Conservation (phyloP, 495 filamentous ascomycete genomes). For the Daldinia decipiens region DNA sequence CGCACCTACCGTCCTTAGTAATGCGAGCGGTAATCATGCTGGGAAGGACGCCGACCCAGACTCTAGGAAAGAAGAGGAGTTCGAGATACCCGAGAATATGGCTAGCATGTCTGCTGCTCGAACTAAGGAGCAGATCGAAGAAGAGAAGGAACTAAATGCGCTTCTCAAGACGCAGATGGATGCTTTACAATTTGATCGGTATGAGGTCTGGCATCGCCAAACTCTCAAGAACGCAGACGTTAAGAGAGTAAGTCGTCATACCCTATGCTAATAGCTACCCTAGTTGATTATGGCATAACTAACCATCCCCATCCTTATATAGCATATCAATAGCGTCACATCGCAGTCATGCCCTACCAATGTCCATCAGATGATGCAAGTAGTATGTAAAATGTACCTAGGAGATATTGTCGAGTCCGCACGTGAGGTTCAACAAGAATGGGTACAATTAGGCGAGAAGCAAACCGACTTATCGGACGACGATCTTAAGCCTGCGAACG, state of each 20-base stretch:
- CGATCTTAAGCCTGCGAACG: constrained; percentile 42
- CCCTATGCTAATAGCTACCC: not conserved
- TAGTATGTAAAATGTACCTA: constrained; percentile 84
- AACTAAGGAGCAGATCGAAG: constrained; percentile 72
- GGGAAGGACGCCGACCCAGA: constrained; percentile 61
- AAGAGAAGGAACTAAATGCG: constrained; percentile 69
- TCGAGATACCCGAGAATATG: constrained; percentile 70
- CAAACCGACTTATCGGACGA: constrained; percentile 55
- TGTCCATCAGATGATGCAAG: constrained; percentile 81
- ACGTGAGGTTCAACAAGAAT: constrained; percentile 80
- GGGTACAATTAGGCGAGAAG: constrained; percentile 67
- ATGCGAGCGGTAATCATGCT: constrained; percentile 46
- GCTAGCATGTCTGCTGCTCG: constrained; percentile 61
- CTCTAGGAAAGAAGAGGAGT: constrained; percentile 73
- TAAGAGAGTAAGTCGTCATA: constrained; percentile 57
- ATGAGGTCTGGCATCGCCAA: constrained; percentile 75
- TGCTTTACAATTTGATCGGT: constrained; percentile 73
- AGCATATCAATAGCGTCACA: constrained; percentile 87
- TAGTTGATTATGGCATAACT: constrained; percentile 23
- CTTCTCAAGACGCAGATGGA: constrained; percentile 77
- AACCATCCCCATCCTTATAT: constrained; percentile 29
- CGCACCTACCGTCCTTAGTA: constrained; percentile 60
- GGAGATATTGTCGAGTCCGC: constrained; percentile 86
- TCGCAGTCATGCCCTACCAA: constrained; percentile 84
- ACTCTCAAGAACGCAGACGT: constrained; percentile 66